phyloP scores from a whole-genome alignment of 2,329 filamentous ascomycete genomes.

The Pseudocercospora macadamiae region DNA sequence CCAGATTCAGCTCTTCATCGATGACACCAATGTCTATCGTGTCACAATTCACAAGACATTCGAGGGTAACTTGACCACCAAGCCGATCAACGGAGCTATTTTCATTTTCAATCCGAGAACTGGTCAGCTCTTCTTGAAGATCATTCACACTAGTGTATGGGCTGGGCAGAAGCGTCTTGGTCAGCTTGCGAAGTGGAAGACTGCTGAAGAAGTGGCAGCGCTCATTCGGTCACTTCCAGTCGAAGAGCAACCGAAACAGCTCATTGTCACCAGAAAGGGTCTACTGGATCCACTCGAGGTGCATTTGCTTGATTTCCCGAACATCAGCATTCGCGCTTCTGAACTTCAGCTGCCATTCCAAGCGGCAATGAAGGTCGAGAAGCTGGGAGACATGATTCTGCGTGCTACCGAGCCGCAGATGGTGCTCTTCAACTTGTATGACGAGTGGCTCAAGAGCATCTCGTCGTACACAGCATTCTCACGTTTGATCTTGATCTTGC shows the following conservation, averaged over 20 bases:
- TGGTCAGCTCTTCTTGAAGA: conserved; percentile 96
- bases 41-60: conserved; percentile 99
- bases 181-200: conserved; percentile 99
- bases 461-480: conserved; percentile 99
- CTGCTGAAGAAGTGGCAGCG: conserved; percentile 97
- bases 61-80: conserved; percentile 97
- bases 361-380: conserved; percentile 99
- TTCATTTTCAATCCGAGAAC: conserved; percentile 99
- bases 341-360: conserved; percentile 98
- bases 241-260: conserved; percentile 97
- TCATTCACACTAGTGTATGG: conserved; percentile 99
- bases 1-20: conserved; percentile 97
- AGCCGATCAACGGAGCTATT: conserved; percentile 98
- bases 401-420: conserved; percentile 98
- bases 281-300: conserved; percentile 95
- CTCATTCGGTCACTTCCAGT: conserved; percentile 93
- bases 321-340: conserved; percentile 96
- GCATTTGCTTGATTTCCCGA: conserved; percentile 95
- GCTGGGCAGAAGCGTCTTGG: conserved; percentile 98
- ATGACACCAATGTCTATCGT: conserved; percentile 98
- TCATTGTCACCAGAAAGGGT: conserved; percentile 97
- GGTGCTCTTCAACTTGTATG: conserved; percentile 98
- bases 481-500: conserved; percentile 86
- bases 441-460: conserved; percentile 98
- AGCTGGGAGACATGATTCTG: conserved; percentile 97